Percentiles rank a stretch among this genome's conserved stretches.
These are phyloP conservation scores for Magnusiomyces fungicola DNA, from an alignment of 1,139 yeast species.

Conservation along the genomic window DNA sequence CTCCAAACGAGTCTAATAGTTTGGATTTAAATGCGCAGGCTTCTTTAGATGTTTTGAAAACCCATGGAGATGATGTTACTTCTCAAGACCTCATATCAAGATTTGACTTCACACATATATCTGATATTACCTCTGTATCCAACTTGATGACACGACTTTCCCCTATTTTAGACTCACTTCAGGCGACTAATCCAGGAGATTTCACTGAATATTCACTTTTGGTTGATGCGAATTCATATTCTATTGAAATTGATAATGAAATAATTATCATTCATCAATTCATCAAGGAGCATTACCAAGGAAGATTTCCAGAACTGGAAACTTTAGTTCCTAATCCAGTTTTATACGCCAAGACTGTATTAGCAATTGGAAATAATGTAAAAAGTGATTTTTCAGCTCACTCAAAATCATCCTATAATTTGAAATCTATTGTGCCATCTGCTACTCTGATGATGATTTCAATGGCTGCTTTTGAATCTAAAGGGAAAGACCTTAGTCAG, in stretches of 20 bases:
- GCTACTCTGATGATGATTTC: slow-evolving; percentile 67
- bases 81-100: slow-evolving; percentile 19
- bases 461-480: slow-evolving; percentile 58
- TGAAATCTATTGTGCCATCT: slow-evolving; percentile 42
- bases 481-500: slow-evolving; percentile 31
- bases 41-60: slow-evolving; percentile 8
- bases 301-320: slow-evolving; percentile 66
- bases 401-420: slow-evolving; percentile 22
- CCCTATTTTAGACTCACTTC: slow-evolving; percentile 27
- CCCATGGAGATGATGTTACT: slow-evolving; percentile 19
- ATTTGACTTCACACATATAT: slow-evolving; percentile 17
- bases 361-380: slow-evolving; percentile 47
- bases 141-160: slow-evolving; percentile 23
- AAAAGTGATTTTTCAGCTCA: neutral
- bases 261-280: slow-evolving; percentile 45
- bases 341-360: slow-evolving; percentile 53
- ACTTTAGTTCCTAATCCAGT: slow-evolving; percentile 55
- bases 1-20: neutral
- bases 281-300: slow-evolving; percentile 47
- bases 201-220: slow-evolving; percentile 45
- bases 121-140: slow-evolving; percentile 20
- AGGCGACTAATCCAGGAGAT: slow-evolving; percentile 30
- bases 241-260: slow-evolving; percentile 52
- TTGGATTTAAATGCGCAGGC: slow-evolving; percentile 3
- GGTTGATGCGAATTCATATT: slow-evolving; percentile 47